Base-by-base conservation (phyloP, 148 eudicot species). In the Dianthus caryophyllus region DNA sequence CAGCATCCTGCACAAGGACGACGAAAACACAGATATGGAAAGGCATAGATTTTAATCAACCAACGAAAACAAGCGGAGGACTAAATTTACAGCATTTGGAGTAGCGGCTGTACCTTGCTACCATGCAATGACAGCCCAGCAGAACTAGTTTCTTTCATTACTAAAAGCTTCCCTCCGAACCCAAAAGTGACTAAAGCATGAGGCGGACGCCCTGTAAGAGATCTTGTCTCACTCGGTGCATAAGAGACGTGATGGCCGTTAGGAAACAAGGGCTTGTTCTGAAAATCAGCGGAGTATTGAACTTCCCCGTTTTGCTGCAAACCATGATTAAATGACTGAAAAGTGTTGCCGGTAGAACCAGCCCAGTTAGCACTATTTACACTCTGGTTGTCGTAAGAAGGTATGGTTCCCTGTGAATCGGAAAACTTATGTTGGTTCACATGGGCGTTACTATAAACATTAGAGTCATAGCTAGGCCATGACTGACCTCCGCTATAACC, bases 151-250 rank as follows among this genome's bases (percentile, higher is more conserved):
- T 88, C 83, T 80, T 86, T 90, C 90, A 85, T 82, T 64, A 90
- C 82, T 71, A 90, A 75, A 63, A 94, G 96, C 83, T 90, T 94
- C 65, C 99, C 99, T 66, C 99, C 99, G 81, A 94, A 94, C 11
- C 99, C 99, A 77, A 94, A 94, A 58, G 89, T 71, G 68, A 88
- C 97, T 44, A 94, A 75, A 20, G 99, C 96, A 88, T 90, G 97
- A 2, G 97, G 84, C 71, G 99, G 99, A 68, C 97, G 99, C 48
- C 90, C 90, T 11, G 88, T 84, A 73, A 96, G 82, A 67, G 97
- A 82, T 61, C 99, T 88, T 75, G 86, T 85, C 10, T 78, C 72
- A 50, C 66, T 75, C 5, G 85, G 80, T 60, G 72, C 71, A 75
- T 69, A 72, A 52, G 83, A 66, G 61, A 38, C 60, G 53, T 85